Base-by-base conservation (phyloP, 1,284 basidiomycete species). In the Polyporus tsugae region DNA sequence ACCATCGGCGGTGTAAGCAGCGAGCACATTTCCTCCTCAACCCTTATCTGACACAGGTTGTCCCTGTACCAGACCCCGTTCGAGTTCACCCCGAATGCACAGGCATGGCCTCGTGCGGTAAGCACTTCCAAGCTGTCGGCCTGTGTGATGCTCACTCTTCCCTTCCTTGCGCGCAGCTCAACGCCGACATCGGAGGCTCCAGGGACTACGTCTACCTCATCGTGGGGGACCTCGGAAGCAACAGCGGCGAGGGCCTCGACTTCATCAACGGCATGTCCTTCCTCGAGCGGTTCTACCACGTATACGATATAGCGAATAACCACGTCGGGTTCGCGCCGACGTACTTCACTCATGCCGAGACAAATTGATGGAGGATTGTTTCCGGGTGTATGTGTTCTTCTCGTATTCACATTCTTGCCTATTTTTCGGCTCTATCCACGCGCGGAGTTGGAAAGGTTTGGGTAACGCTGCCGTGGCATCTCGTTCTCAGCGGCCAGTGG, bases 251-350 rank as follows among this genome's bases (percentile, higher is more conserved):
- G 11, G 77, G 78, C 11, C 63, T 78, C 35, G 78, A 78, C 70
- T 79, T 79, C 74, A 75, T 79, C 70, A 78, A 80, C 67, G 77
- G 80, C 44, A 67, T 73, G 70, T 65, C 73, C 42, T 80, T 76
- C 60, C 74, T 84, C 15, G 87, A 91, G 77, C 86, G 89, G 25
- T 91, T 87, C 84, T 91, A 90, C 79, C 82, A 84, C 19, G 88
- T 90, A 25, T 90, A 79, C 74, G 91, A 92, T 73, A 87, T 85
- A 42, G 77, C 81, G 46, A 86, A 87, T 78, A 62, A 64, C 10
- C 80, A 72, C 9, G 76, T 87, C 60, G 85, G 86, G 15, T 78
- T 86, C 59, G 85, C 86, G 5, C 80, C 72, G 25, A 87, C 85
- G 1, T 13, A 65, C 17, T 78, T 81, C 72, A 86, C 85, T 2